These are phyloP conservation scores for Camellia lanceoleosa DNA, from an alignment of 148 eudicot species.

Conservation along the genomic window DNA sequence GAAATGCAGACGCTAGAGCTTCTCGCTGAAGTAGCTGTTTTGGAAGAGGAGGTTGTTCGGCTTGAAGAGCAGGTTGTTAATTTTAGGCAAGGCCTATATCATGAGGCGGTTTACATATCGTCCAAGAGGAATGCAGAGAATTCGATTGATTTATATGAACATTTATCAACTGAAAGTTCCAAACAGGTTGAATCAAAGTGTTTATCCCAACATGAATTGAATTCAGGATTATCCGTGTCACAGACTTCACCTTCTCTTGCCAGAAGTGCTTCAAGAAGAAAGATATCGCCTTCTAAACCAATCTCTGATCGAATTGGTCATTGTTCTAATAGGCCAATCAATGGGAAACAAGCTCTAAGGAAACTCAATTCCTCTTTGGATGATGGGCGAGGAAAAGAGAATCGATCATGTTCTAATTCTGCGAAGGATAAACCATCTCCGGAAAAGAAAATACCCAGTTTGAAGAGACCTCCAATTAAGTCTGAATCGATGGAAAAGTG, in stretches of 20 bases:
- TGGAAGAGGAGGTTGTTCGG: slow-evolving; percentile 93
- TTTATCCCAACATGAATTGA: slow-evolving; percentile 25
- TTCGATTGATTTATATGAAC: slow-evolving; percentile 26
- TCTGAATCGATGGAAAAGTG: slow-evolving; percentile 36
- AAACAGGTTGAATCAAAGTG: slow-evolving; percentile 37
- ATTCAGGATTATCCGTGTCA: slow-evolving; percentile 14
- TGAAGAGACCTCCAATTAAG: slow-evolving; percentile 41
- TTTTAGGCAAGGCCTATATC: slow-evolving; percentile 58
- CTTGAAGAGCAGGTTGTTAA: slow-evolving; percentile 75
- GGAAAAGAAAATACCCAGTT: slow-evolving; percentile 23
- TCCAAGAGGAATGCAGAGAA: slow-evolving; percentile 43
- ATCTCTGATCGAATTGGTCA: slow-evolving; percentile 28
- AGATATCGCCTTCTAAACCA: slow-evolving; percentile 28
- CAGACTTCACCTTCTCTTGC: slow-evolving; percentile 33
- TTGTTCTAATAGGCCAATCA: slow-evolving; percentile 22
- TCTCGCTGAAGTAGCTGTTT: slow-evolving; percentile 90
- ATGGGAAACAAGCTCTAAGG: slow-evolving; percentile 16
- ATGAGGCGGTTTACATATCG: slow-evolving; percentile 53
- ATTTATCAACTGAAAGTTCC: slow-evolving; percentile 22
- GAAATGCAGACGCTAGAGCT: slow-evolving; percentile 71
- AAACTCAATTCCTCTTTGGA: slow-evolving; percentile 16
- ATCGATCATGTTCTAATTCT: slow-evolving; percentile 26
- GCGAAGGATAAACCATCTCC: slow-evolving; percentile 25
- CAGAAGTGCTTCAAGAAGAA: slow-evolving; percentile 49
- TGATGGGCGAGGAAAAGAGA: slow-evolving; percentile 40